Percentiles rank a stretch among this genome's conserved stretches.
These are phyloP conservation scores for Phytophthora litchii DNA, from an alignment of 352 stramenopile genomes.

Conservation along the genomic window DNA sequence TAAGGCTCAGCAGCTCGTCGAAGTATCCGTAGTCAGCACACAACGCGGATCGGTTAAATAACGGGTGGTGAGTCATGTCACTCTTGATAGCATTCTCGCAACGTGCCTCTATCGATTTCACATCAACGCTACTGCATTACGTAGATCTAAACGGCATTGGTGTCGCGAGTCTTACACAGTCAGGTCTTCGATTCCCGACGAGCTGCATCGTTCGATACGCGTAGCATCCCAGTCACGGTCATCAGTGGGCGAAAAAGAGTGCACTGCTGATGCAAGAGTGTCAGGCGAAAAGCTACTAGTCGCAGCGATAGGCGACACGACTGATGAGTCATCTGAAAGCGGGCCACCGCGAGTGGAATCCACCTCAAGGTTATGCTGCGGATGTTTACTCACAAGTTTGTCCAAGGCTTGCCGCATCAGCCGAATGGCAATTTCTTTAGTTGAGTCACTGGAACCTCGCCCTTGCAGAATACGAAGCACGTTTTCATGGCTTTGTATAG, in stretches of 20 bases:
- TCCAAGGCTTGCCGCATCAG: conserved; percentile 78
- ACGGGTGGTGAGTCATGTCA: too few relatives aligned
- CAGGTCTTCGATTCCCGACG: conserved; percentile 56
- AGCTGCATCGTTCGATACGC: conserved; percentile 44
- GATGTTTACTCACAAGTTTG: conserved; percentile 77
- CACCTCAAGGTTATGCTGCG: conserved; percentile 82
- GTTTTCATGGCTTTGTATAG: conserved; percentile 84
- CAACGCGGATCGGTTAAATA: too few relatives aligned
- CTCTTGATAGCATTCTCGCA: too few relatives aligned
- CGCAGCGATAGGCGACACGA: conserved; percentile 9
- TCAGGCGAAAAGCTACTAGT: conserved; percentile 17
- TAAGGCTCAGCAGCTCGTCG: too few relatives aligned
- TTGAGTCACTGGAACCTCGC: conserved; percentile 59
- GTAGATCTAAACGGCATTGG: too few relatives aligned
- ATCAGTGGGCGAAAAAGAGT: conserved; percentile 28
- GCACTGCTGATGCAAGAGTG: conserved; percentile 10
- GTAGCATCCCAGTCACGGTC: conserved; percentile 35
- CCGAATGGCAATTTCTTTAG: conserved; percentile 60
- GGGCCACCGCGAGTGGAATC: conserved; percentile 1
- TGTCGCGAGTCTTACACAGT: conserved; percentile 36
- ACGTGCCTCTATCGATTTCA: too few relatives aligned
- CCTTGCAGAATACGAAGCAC: conserved; percentile 79
- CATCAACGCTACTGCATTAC: too few relatives aligned
- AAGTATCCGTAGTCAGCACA: too few relatives aligned
- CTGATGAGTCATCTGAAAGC: conserved; percentile 19